Conservation (phyloP, 306 rosid genomes). For the Quercus robur region DNA sequence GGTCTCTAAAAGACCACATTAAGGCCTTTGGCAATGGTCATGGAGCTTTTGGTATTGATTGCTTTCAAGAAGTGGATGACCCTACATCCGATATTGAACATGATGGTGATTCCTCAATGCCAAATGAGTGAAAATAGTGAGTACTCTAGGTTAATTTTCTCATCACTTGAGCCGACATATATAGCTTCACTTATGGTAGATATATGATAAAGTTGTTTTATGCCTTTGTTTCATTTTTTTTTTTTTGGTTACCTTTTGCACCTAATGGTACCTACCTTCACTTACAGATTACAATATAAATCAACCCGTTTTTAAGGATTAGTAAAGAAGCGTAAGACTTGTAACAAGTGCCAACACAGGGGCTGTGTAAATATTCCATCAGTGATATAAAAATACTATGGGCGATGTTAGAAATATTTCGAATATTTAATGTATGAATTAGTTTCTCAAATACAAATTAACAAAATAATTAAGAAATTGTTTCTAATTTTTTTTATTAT, state of each 20-base stretch:
- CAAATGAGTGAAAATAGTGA: neutral
- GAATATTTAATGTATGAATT: too few species aligned
- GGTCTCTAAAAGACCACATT: slow-evolving; percentile 65
- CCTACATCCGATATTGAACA: slow-evolving; percentile 39
- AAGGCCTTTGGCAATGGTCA: slow-evolving; percentile 55
- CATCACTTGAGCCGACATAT: neutral
- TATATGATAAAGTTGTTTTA: neutral
- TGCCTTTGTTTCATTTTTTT: neutral
- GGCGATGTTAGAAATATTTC: too few species aligned
- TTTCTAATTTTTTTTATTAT: too few species aligned
- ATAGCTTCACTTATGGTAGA: neutral
- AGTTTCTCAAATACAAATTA: too few species aligned
- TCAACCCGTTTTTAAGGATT: neutral
- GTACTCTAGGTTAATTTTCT: neutral
- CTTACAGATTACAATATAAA: neutral
- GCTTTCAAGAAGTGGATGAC: slow-evolving; percentile 38
- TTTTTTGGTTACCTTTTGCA: neutral
- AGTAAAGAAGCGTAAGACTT: neutral
- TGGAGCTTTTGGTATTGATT: slow-evolving; percentile 24
- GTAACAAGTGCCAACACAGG: neutral
- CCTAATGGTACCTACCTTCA: neutral
- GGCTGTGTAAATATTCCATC: too few species aligned
- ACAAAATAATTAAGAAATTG: too few species aligned
- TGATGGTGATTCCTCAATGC: slow-evolving; percentile 17
- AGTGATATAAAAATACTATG: too few species aligned